A percentile compares a stretch with the other conserved stretches of the same genome.
Evolutionary conservation across 352 stramenopile genomes (phyloP).

Genomic region (Globisporangium rhizosaccharum): DNA sequence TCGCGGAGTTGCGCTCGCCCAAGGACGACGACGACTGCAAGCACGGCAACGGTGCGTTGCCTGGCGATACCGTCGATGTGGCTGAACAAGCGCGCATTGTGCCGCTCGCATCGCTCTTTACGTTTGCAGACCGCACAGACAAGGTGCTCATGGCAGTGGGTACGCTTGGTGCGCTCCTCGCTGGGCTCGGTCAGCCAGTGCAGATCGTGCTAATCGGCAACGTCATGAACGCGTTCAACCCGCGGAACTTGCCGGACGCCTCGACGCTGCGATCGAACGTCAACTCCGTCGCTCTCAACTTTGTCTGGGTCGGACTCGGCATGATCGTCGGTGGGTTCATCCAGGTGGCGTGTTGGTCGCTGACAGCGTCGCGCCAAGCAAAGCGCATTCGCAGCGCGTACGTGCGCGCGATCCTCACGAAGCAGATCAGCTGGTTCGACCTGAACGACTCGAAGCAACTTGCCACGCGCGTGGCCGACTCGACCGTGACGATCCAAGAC

Average conservation of each 20-base stretch:
- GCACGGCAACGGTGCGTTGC: too few species aligned
- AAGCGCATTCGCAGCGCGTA: slow-evolving; percentile 34
- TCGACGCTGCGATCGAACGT: slow-evolving; percentile 9
- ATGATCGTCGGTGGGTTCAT: slow-evolving; percentile 26
- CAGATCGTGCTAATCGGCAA: slow-evolving; percentile 32
- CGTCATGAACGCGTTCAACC: too few species aligned
- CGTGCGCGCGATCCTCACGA: slow-evolving; percentile 23
- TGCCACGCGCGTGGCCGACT: slow-evolving; percentile 25
- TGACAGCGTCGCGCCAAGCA: slow-evolving; percentile 54
- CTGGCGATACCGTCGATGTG: too few species aligned
- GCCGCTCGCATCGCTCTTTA: too few species aligned
- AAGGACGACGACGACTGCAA: too few species aligned
- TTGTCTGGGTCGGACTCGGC: slow-evolving; percentile 24
- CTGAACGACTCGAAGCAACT: slow-evolving; percentile 26
- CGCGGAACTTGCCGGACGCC: too few species aligned
- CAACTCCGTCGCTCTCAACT: slow-evolving; percentile 27
- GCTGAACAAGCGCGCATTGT: too few species aligned
- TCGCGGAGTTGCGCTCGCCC: too few species aligned
- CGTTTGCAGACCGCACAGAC: too few species aligned
- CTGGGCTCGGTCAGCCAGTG: slow-evolving; percentile 48
- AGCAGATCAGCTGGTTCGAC: slow-evolving; percentile 49
- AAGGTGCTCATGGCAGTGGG: too few species aligned
- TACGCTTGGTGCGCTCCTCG: slow-evolving; percentile 30
- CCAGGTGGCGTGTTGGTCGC: slow-evolving; percentile 48
- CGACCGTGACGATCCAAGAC: slow-evolving; percentile 45